phyloP scores from a whole-genome alignment of 2,329 filamentous ascomycete species.

The Stachybotrys chlorohalonatus region DNA sequence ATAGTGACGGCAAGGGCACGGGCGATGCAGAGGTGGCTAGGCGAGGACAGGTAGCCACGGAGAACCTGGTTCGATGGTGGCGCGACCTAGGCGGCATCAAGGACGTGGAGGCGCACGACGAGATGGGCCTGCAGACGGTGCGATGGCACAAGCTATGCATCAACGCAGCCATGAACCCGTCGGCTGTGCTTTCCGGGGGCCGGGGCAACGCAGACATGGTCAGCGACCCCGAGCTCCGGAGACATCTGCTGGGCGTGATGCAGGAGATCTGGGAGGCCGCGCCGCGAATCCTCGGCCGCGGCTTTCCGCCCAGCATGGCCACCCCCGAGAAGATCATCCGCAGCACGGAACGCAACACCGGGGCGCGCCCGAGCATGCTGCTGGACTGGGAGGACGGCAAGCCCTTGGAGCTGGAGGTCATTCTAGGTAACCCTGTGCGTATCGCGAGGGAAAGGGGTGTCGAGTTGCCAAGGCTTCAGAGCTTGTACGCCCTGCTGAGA shows the following conservation, averaged over 20 bases:
- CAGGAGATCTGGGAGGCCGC: slow-evolving; percentile 58
- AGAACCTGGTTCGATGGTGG: slow-evolving; percentile 44
- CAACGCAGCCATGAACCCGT: slow-evolving; percentile 68
- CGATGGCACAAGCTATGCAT: slow-evolving; percentile 72
- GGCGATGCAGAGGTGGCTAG: slow-evolving; percentile 19
- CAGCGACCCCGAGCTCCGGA: slow-evolving; percentile 50
- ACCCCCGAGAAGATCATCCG: slow-evolving; percentile 52
- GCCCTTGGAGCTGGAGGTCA: slow-evolving; percentile 63
- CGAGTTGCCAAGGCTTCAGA: slow-evolving; percentile 59
- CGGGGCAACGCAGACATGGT: slow-evolving; percentile 59
- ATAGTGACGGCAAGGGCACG: slow-evolving; percentile 39
- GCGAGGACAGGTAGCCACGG: slow-evolving; percentile 32
- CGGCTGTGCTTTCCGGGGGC: slow-evolving; percentile 57
- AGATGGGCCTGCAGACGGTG: slow-evolving; percentile 59
- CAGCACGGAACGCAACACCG: slow-evolving; percentile 55
- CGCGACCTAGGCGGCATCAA: slow-evolving; percentile 47
- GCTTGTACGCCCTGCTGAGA: slow-evolving; percentile 54
- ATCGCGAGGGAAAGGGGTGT: slow-evolving; percentile 54
- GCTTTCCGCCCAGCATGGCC: slow-evolving; percentile 49
- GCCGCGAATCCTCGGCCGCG: slow-evolving; percentile 51
- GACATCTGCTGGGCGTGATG: slow-evolving; percentile 59
- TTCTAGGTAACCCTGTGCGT: slow-evolving; percentile 60
- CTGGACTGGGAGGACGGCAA: slow-evolving; percentile 60
- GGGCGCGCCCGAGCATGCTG: slow-evolving; percentile 58
- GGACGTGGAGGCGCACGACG: slow-evolving; percentile 55